Evolutionary conservation across 495 filamentous ascomycete genomes (phyloP).

Genomic region (Chlorociboria aeruginascens): DNA sequence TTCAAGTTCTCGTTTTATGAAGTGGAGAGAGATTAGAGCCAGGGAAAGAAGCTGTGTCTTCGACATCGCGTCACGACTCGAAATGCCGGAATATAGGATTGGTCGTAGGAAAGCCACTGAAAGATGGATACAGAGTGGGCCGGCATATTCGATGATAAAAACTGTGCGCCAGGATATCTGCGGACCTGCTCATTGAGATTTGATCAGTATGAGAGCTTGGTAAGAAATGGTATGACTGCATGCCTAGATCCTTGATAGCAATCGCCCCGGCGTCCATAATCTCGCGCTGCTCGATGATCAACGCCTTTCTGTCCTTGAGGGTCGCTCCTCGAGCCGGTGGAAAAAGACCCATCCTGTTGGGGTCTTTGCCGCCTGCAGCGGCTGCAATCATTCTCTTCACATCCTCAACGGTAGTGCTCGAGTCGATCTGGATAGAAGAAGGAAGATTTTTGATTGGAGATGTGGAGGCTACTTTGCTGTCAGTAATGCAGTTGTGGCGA

Average conservation of each 20-base stretch:
- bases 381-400: constrained; percentile 37
- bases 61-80: constrained; percentile 32
- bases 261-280: constrained; percentile 59
- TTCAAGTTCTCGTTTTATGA: constrained; percentile 90
- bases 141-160: constrained; percentile 89
- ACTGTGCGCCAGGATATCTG: constrained; percentile 93
- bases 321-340: constrained; percentile 56
- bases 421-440: constrained; percentile 45
- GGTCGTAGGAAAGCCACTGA: constrained; percentile 58
- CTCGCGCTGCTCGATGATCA: constrained; percentile 47
- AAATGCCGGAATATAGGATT: constrained; percentile 67
- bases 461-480: too few relatives aligned
- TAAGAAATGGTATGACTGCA: constrained; percentile 18
- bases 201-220: too few relatives aligned
- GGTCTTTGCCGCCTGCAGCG: constrained; percentile 32
- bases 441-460: constrained; percentile 66
- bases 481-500: constrained; percentile 4
- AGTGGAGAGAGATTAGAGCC: constrained; percentile 67
- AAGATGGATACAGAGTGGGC: constrained; percentile 84
- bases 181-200: too few relatives aligned
- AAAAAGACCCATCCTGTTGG: constrained; percentile 55
- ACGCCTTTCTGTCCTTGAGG: constrained; percentile 41
- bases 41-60: constrained; percentile 39
- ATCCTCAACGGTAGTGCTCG: constrained; percentile 48
- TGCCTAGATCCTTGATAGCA: constrained; percentile 90